Evolutionary conservation across 257 asterid species (phyloP).

Genomic region (Solanum chiquidenum): DNA sequence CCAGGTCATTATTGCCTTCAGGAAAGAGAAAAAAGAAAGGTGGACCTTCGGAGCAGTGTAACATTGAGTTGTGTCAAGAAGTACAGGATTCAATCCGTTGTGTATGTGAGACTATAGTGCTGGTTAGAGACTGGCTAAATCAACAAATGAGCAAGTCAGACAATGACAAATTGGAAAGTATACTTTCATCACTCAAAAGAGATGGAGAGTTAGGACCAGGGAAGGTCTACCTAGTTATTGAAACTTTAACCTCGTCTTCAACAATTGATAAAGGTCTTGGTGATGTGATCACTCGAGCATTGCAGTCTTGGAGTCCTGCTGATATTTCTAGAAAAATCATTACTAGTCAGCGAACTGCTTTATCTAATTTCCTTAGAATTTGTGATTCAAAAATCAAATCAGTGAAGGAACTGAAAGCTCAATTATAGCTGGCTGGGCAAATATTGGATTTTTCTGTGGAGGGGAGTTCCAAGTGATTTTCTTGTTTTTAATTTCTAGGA

Average conservation of each 20-base stretch:
- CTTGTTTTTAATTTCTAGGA: too few relatives aligned
- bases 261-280: conserved; percentile 45
- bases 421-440: conserved; percentile 22
- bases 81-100: conserved; percentile 50
- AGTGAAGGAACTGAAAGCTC: conserved; percentile 39
- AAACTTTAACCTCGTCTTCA: conserved; percentile 19
- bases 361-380: conserved; percentile 44
- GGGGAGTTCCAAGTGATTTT: background rate
- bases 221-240: conserved; percentile 36
- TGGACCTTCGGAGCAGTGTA: conserved; percentile 43
- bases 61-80: conserved; percentile 27
- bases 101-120: conserved; percentile 41
- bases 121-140: conserved; percentile 52
- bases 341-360: conserved; percentile 32
- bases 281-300: conserved; percentile 40
- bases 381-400: conserved; percentile 52
- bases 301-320: conserved; percentile 58
- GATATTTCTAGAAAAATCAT: conserved; percentile 42
- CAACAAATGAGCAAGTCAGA: conserved; percentile 39
- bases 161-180: conserved; percentile 32
- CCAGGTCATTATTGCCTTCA: conserved; percentile 48
- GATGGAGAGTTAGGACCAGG: conserved; percentile 53
- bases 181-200: conserved; percentile 38
- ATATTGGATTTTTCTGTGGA: background rate
- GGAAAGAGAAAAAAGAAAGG: conserved; percentile 95